Percentiles rank a stretch among this genome's conserved stretches.
phyloP scores from a whole-genome alignment of 2,329 filamentous ascomycete genomes.

The Ceratocystis lukuohia region DNA sequence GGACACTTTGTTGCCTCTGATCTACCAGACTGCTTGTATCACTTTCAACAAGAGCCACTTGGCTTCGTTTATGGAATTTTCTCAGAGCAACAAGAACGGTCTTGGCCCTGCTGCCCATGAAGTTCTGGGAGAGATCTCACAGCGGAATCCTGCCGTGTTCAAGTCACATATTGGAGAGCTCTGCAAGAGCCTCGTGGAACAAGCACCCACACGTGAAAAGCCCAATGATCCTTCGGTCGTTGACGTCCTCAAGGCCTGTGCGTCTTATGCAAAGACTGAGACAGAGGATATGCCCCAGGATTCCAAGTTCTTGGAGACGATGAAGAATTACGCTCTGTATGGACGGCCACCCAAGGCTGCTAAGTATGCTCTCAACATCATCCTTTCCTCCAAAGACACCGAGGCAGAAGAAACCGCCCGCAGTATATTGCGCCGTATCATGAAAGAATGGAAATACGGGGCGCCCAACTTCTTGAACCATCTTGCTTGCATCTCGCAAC shows the following conservation, averaged over 20 bases:
- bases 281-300: conserved; percentile 71
- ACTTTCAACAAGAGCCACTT: conserved; percentile 93
- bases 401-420: conserved; percentile 72
- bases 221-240: conserved; percentile 62
- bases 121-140: conserved; percentile 82
- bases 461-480: conserved; percentile 62
- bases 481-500: conserved; percentile 56
- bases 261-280: conserved; percentile 78
- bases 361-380: conserved; percentile 85
- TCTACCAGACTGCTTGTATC: conserved; percentile 72
- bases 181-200: conserved; percentile 70
- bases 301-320: conserved; percentile 64
- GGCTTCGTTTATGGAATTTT: conserved; percentile 74
- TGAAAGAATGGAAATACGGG: conserved; percentile 61
- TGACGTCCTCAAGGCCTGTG: conserved; percentile 85
- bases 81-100: conserved; percentile 67
- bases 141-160: conserved; percentile 77
- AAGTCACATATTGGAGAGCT: conserved; percentile 85
- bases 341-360: conserved; percentile 70
- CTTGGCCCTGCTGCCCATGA: conserved; percentile 72
- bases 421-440: conserved; percentile 63
- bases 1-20: conserved; percentile 66
- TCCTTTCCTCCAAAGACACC: conserved; percentile 60
- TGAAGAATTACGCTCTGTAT: conserved; percentile 71
- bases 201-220: conserved; percentile 57